Evolutionary conservation across 164 flowering plant genomes (phyloP).

Genomic region (Hamamelis virginiana): DNA sequence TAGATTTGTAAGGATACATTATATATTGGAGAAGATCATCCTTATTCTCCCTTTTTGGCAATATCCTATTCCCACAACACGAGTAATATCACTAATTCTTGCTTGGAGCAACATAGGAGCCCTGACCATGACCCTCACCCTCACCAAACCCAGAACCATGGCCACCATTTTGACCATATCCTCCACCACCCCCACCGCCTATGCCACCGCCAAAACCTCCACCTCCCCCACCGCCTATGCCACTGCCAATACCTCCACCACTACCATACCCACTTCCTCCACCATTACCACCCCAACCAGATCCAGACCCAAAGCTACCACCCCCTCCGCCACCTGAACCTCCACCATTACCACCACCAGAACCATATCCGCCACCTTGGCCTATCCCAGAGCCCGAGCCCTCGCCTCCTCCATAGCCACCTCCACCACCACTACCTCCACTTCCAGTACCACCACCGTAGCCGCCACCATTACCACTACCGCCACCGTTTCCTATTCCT

Average conservation of each 20-base stretch:
- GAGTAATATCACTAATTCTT: not conserved
- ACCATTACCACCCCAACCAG: conserved; percentile 6
- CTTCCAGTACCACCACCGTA: too few relatives aligned
- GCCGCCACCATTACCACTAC: conserved; percentile 3
- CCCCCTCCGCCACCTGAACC: conserved; percentile 11
- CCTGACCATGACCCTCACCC: not conserved
- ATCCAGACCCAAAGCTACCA: conserved; percentile 9
- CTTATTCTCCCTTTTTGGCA: conserved; percentile 1
- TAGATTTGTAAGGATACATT: not conserved
- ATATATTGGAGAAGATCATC: not conserved
- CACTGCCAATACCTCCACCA: conserved; percentile 5
- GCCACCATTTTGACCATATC: not conserved
- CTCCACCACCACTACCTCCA: conserved; percentile 2
- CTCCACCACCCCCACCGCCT: conserved; percentile 7
- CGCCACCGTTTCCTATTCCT: conserved; percentile 5
- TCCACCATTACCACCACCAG: conserved; percentile 13
- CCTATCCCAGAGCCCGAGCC: conserved; percentile 7
- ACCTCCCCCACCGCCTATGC: not conserved
- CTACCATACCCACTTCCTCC: not conserved
- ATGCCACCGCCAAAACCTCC: not conserved
- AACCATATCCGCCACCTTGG: conserved; percentile 18
- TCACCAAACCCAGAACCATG: conserved; percentile 5
- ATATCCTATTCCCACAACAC: not conserved
- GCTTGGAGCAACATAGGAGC: not conserved
- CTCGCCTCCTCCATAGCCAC: not conserved